Evolutionary conservation across 2,329 filamentous ascomycete species (phyloP).

Genomic region (Aspergillus melleus): DNA sequence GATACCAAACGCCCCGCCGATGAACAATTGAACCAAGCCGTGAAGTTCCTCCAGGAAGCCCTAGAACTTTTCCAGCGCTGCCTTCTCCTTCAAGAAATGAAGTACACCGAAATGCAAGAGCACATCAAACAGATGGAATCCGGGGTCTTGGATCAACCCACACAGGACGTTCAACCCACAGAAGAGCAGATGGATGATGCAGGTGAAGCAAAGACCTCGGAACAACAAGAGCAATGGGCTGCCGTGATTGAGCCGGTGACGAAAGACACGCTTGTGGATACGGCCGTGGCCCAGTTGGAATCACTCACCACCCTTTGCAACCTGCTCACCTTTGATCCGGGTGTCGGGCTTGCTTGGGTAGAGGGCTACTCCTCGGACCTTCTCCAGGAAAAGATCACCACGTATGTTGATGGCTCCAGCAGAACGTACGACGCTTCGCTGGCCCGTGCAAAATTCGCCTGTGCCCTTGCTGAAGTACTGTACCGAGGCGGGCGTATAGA

Average conservation of each 20-base stretch:
- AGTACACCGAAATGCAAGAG: slow-evolving; percentile 49
- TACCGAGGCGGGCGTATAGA: slow-evolving; percentile 55
- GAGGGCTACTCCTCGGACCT: slow-evolving; percentile 57
- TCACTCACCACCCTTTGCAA: slow-evolving; percentile 54
- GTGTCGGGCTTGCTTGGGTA: slow-evolving; percentile 54
- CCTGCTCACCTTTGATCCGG: slow-evolving; percentile 45
- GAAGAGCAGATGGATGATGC: slow-evolving; percentile 11
- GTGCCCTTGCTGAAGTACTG: slow-evolving; percentile 56
- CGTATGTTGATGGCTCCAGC: slow-evolving; percentile 50
- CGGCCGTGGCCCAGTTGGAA: slow-evolving; percentile 63
- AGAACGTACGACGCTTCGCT: slow-evolving; percentile 55
- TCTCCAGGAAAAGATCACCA: slow-evolving; percentile 54
- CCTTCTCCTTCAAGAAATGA: slow-evolving; percentile 53
- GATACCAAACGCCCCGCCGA: slow-evolving; percentile 52
- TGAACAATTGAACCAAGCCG: slow-evolving; percentile 46
- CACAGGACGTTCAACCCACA: slow-evolving; percentile 15
- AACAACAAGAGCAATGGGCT: slow-evolving; percentile 60
- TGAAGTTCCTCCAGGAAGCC: slow-evolving; percentile 59
- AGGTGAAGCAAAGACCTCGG: slow-evolving; percentile 21
- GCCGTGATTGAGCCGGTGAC: slow-evolving; percentile 67
- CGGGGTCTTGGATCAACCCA: slow-evolving; percentile 15
- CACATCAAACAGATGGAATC: slow-evolving; percentile 41
- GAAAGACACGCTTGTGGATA: slow-evolving; percentile 65
- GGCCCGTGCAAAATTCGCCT: slow-evolving; percentile 57
- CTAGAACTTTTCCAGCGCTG: slow-evolving; percentile 61